A percentile compares a stretch with the other conserved stretches of the same genome.
Conservation (phyloP, 176 grass and related monocot genomes). For the Carex pumila region DNA sequence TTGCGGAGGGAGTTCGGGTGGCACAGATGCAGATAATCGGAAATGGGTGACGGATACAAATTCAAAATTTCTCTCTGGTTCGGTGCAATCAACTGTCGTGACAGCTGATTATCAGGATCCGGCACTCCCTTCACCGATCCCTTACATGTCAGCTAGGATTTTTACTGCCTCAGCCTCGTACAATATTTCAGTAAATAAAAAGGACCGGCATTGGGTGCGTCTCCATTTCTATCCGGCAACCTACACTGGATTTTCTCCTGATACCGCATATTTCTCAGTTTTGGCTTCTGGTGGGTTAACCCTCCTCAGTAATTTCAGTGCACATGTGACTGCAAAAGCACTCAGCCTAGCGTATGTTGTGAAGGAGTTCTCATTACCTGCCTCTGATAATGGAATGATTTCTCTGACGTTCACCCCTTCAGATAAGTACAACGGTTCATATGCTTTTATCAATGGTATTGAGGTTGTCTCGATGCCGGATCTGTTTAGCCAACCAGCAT, state of each 20-base stretch:
- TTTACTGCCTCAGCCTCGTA: constrained; percentile 51
- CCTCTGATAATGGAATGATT: constrained; percentile 32
- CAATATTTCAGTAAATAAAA: constrained; percentile 48
- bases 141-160: constrained; percentile 67
- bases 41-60: constrained; percentile 52
- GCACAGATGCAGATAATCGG: constrained; percentile 46
- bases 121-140: constrained; percentile 48
- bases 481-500: constrained; percentile 43
- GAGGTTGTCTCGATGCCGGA: constrained; percentile 75
- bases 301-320: constrained; percentile 76
- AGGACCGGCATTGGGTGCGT: constrained; percentile 60
- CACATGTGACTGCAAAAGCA: constrained; percentile 47
- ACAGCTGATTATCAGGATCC: constrained; percentile 49
- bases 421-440: constrained; percentile 42
- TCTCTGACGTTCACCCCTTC: constrained; percentile 48
- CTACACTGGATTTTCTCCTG: constrained; percentile 43
- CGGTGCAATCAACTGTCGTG: constrained; percentile 37
- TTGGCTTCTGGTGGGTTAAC: constrained; percentile 37
- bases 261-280: constrained; percentile 57
- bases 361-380: constrained; percentile 59
- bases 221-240: constrained; percentile 80
- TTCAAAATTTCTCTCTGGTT: constrained; percentile 41
- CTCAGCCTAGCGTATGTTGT: constrained; percentile 55
- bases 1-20: constrained; percentile 48
- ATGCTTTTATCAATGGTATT: constrained; percentile 75